Evolutionary conservation across 805 yeast species (phyloP), one percentile per base, ranked within the genome.

Genomic region (Ogataea paradorogensis): DNA sequence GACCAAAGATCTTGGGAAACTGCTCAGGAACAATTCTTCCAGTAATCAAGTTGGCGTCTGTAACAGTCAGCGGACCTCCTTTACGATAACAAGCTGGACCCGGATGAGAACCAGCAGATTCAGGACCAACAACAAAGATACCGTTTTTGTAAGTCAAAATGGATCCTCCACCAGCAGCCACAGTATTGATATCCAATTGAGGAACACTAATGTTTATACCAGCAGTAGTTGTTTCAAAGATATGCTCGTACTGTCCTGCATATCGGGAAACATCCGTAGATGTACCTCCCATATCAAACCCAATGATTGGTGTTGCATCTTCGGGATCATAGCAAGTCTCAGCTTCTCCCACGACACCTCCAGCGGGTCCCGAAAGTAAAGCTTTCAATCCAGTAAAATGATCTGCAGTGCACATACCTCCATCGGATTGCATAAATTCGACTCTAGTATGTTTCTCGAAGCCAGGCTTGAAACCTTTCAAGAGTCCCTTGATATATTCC

Each of bases 261-360:
- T 38, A 53, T 18, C 67, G 45, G 2, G 66, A 61, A n/a, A 62
- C 67, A 52, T 62, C 67, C 9, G 68, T 62, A 1, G 65, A 60
- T 18, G 68, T 63, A 35, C 68, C 68, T 30, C 68, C 68, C 68
- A 62, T 62, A 46, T 63, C 68, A 33, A 63, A 61, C 11, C 67
- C 67, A 35, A 62, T 55, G 20, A 59, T 52, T 20, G 55, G 55
- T 13, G 44, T 48, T 14, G 43, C 46, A 13, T 42, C 48, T 33
- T 36, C 47, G 2, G 43, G 35, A 45, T 72, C 76, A 52, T 62
- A 73, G 52, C 80, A 75, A 0, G 82, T 74, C 42, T 66, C 65
- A 2, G 77, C 76, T 38, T 63, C 74, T 6, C 82, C 82, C 27
- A 76, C 81, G 58, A 76, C 75, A 31, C 82, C 82, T 30, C 82